Evolutionary conservation across 192 early-diverging fungal species (phyloP).

Genomic region (Entomortierella chlamydospora): DNA sequence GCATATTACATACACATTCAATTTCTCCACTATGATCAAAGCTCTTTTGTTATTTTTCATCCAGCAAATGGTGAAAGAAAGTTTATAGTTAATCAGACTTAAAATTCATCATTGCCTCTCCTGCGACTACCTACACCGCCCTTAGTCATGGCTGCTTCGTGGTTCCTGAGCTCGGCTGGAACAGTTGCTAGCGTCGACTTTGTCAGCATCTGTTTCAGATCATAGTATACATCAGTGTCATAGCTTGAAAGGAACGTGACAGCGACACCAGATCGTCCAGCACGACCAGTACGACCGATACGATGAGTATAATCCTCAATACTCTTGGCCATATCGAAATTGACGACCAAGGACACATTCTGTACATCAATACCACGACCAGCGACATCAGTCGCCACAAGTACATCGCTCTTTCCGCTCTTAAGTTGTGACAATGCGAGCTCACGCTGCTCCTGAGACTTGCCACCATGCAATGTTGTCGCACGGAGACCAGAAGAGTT

Average conservation of each 20-base stretch:
- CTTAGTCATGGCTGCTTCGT: slow-evolving; percentile 87
- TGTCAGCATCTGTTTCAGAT: slow-evolving; percentile 78
- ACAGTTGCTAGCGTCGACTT: slow-evolving; percentile 83
- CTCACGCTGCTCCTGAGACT: slow-evolving; percentile 98
- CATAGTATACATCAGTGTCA: slow-evolving; percentile 91
- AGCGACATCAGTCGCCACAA: slow-evolving; percentile 99
- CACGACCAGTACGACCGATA: slow-evolving; percentile 98
- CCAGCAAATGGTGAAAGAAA: not conserved
- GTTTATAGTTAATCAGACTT: not conserved
- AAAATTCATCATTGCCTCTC: slow-evolving; percentile 63
- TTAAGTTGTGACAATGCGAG: slow-evolving; percentile 84
- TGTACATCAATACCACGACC: slow-evolving; percentile 99
- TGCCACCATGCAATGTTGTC: slow-evolving; percentile 93
- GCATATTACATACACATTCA: too few relatives aligned
- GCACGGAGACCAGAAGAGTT: slow-evolving; percentile 78
- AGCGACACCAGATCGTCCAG: slow-evolving; percentile 91
- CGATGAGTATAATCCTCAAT: slow-evolving; percentile 99
- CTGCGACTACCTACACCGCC: slow-evolving; percentile 70
- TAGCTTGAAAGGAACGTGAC: slow-evolving; percentile 86
- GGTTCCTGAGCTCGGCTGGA: slow-evolving; percentile 87
- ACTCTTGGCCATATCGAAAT: slow-evolving; percentile 98
- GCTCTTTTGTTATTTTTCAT: not conserved
- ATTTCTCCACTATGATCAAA: too few relatives aligned
- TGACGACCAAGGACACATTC: slow-evolving; percentile 95
- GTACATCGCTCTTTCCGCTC: slow-evolving; percentile 81